A percentile compares a stretch with the other conserved stretches of the same genome.
Conservation (phyloP, 306 rosid genomes). For the Fragaria ananassa region DNA sequence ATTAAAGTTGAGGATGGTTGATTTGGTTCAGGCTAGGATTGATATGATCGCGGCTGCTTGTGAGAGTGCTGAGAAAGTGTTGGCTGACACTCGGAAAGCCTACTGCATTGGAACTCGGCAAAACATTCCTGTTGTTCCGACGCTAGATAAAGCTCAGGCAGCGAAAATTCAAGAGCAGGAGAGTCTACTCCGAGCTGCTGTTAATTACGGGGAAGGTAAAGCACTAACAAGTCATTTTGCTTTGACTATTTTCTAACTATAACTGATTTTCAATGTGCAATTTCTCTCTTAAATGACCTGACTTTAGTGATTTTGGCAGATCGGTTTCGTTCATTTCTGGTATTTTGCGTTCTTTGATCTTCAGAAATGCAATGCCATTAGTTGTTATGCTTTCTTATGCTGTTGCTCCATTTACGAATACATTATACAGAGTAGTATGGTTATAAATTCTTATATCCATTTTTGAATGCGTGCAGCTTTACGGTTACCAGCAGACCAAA, state of each 20-base stretch:
- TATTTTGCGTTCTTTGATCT: background rate
- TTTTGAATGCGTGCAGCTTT: constrained; percentile 47
- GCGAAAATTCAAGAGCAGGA: constrained; percentile 95
- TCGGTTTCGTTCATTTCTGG: background rate
- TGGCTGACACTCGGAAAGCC: constrained; percentile 94
- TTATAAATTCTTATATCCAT: constrained; percentile 19
- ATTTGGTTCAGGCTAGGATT: constrained; percentile 53
- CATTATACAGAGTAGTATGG: background rate
- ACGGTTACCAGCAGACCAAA: constrained; percentile 65
- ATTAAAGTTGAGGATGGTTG: background rate
- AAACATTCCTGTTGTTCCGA: constrained; percentile 68
- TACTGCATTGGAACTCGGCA: constrained; percentile 86
- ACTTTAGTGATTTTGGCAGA: background rate
- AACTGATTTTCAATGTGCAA: background rate
- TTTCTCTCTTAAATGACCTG: background rate
- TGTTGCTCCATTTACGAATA: background rate
- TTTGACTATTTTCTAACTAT: background rate
- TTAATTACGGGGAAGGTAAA: constrained; percentile 73
- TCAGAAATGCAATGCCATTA: background rate
- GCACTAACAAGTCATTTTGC: background rate
- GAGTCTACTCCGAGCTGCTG: constrained; percentile 83
- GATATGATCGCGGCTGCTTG: constrained; percentile 91
- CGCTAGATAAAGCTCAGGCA: constrained; percentile 90
- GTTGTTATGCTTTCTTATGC: background rate
- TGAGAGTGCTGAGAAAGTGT: constrained; percentile 86